Percentiles rank a stretch among this genome's conserved stretches.
These are phyloP conservation scores for Daldinia vernicosa DNA, from an alignment of 495 filamentous ascomycete species.

Conservation along the genomic window DNA sequence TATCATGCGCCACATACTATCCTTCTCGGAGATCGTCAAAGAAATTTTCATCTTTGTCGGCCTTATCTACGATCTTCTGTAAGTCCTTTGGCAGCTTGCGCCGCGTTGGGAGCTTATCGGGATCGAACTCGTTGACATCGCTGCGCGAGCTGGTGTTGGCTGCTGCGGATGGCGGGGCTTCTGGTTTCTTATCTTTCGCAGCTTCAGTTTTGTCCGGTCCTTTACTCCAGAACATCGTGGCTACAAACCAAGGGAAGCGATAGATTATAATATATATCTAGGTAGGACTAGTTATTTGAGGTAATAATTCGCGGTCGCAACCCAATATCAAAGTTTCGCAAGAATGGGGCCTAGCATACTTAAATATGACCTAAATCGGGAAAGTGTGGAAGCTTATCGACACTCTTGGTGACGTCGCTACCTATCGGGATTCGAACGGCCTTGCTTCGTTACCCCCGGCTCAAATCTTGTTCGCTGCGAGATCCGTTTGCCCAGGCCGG, in stretches of 20 bases:
- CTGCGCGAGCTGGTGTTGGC: slow-evolving; percentile 46
- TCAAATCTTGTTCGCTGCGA: background rate
- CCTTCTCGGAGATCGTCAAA: slow-evolving; percentile 80
- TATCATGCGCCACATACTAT: slow-evolving; percentile 68
- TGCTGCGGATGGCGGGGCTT: slow-evolving; percentile 40
- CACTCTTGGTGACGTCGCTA: slow-evolving; percentile 42
- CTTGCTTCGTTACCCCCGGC: slow-evolving; percentile 2
- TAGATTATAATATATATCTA: background rate
- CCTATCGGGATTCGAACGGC: slow-evolving; percentile 31
- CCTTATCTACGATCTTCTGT: slow-evolving; percentile 71
- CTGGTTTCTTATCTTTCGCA: slow-evolving; percentile 43
- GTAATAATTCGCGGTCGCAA: background rate
- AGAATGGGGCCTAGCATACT: background rate
- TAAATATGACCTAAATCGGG: slow-evolving; percentile 1
- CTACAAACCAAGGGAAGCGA: background rate
- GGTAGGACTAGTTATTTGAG: background rate
- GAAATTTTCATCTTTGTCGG: slow-evolving; percentile 77
- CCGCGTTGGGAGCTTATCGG: slow-evolving; percentile 62
- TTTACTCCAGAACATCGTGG: slow-evolving; percentile 53
- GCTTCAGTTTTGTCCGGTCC: slow-evolving; percentile 52
- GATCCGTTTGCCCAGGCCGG: slow-evolving; percentile 6
- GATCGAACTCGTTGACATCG: slow-evolving; percentile 49
- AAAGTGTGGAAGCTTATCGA: slow-evolving; percentile 22
- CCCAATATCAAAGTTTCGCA: background rate
- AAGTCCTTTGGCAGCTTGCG: slow-evolving; percentile 73